Evolutionary conservation across 1,284 basidiomycete species (phyloP).

Genomic region (Moesziomyces globuligerus): DNA sequence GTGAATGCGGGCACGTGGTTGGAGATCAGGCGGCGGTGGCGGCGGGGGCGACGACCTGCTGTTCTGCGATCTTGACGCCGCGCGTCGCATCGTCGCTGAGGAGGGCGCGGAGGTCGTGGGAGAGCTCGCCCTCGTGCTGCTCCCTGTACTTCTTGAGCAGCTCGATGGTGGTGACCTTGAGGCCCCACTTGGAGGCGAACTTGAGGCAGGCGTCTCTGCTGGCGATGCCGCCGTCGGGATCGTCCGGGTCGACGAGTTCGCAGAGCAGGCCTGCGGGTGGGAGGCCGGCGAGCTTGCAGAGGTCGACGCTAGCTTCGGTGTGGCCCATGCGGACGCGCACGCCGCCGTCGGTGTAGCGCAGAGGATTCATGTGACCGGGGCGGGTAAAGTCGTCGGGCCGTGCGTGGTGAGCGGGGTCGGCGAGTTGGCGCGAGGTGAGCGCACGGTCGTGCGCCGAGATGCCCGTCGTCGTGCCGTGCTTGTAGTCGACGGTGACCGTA

Average conservation of each 20-base stretch:
- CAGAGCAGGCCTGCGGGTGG: conserved; percentile 87
- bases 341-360: conserved; percentile 86
- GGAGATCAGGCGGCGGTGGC: conserved; percentile 6
- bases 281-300: conserved; percentile 82
- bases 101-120: conserved; percentile 5
- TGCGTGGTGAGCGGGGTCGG: conserved; percentile 65
- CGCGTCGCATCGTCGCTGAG: conserved; percentile 23
- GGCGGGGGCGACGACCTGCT: conserved; percentile 44
- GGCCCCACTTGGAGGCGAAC: conserved; percentile 89
- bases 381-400: conserved; percentile 79
- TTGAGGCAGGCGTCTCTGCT: conserved; percentile 89
- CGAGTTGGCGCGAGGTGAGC: conserved; percentile 83
- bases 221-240: conserved; percentile 88
- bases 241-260: conserved; percentile 92
- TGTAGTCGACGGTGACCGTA: conserved; percentile 95
- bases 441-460: conserved; percentile 96
- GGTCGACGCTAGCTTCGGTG: conserved; percentile 90
- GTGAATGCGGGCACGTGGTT: no score
- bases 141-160: conserved; percentile 70
- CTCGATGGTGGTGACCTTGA: conserved; percentile 94
- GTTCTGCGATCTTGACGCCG: conserved; percentile 38
- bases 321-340: conserved; percentile 87
- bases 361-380: conserved; percentile 93
- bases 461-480: conserved; percentile 90
- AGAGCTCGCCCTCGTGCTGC: conserved; percentile 44